These are phyloP conservation scores for Cordyceps fumosorosea DNA, from an alignment of 2,329 filamentous ascomycete genomes.

Conservation along the genomic window DNA sequence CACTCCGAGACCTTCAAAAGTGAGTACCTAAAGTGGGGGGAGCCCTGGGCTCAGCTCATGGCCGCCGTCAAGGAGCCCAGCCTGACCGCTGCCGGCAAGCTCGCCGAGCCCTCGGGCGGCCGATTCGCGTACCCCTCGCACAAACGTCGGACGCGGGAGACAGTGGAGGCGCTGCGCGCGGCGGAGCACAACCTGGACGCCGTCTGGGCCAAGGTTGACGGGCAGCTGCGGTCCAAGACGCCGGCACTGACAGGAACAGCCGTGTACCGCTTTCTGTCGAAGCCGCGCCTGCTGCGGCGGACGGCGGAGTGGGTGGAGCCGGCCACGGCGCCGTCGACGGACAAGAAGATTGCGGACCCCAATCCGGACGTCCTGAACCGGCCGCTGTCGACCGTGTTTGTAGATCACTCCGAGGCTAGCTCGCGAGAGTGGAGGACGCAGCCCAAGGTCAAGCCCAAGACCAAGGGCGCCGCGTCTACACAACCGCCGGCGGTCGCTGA, in stretches of 20 bases:
- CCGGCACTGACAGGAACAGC: constrained; percentile 21
- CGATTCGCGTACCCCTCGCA: constrained; percentile 38
- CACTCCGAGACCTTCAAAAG: constrained; percentile 3
- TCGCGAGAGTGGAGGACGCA: background rate
- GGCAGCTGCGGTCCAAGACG: background rate
- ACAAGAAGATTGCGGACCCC: background rate
- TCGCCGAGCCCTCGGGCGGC: constrained; percentile 28
- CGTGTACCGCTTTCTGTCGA: constrained; percentile 24
- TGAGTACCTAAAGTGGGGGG: constrained; percentile 18
- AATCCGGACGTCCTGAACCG: constrained; percentile 9
- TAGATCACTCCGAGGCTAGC: background rate
- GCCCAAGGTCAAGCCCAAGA: background rate
- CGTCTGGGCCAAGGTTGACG: constrained; percentile 37
- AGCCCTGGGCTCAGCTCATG: constrained; percentile 14
- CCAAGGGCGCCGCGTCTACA: background rate
- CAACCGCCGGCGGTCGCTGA: background rate
- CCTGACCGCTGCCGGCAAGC: constrained; percentile 12
- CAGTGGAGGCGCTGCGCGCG: constrained; percentile 33
- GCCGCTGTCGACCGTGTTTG: constrained; percentile 21
- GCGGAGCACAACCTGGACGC: constrained; percentile 43
- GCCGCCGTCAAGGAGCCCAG: constrained; percentile 16
- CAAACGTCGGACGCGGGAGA: constrained; percentile 40
- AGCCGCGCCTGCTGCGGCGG: constrained; percentile 34
- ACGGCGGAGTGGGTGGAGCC: constrained; percentile 43
- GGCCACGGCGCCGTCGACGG: constrained; percentile 8